phyloP scores from a whole-genome alignment of 2,329 filamentous ascomycete genomes.

The Fusarium xylarioides region DNA sequence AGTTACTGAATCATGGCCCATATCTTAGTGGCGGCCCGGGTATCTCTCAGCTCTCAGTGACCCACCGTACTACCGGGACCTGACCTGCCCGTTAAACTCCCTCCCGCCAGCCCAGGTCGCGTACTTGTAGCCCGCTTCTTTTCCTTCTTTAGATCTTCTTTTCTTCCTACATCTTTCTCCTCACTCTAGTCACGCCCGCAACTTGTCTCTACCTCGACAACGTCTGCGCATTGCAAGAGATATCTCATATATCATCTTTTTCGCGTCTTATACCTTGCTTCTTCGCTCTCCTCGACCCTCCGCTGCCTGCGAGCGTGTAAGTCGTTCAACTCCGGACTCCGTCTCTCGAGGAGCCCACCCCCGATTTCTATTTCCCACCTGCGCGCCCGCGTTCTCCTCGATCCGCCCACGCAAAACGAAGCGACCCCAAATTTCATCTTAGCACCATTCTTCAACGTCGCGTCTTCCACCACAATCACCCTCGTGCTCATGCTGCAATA shows the following conservation, averaged over 20 bases:
- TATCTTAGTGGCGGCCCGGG: background rate
- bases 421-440: conserved; percentile 21
- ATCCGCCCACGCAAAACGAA: conserved; percentile 27
- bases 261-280: conserved; percentile 24
- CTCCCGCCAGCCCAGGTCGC: conserved; percentile 38
- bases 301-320: conserved; percentile 44
- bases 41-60: conserved; percentile 19
- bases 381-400: conserved; percentile 35
- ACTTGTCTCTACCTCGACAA: background rate
- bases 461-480: conserved; percentile 11
- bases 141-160: conserved; percentile 30
- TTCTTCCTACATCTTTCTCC: conserved; percentile 31
- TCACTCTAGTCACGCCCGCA: conserved; percentile 18
- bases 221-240: background rate
- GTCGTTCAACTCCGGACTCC: conserved; percentile 37
- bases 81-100: conserved; percentile 39
- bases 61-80: conserved; percentile 41
- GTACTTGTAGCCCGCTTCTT: conserved; percentile 39
- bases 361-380: conserved; percentile 36
- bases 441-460: conserved; percentile 19
- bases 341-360: conserved; percentile 37
- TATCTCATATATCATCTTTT: conserved; percentile 21
- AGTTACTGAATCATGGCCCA: conserved; percentile 18
- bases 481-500: conserved; percentile 34
- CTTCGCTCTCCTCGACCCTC: conserved; percentile 22